Evolutionary conservation across 2,329 filamentous ascomycete genomes (phyloP).

Genomic region (Cladosporium sp.): DNA sequence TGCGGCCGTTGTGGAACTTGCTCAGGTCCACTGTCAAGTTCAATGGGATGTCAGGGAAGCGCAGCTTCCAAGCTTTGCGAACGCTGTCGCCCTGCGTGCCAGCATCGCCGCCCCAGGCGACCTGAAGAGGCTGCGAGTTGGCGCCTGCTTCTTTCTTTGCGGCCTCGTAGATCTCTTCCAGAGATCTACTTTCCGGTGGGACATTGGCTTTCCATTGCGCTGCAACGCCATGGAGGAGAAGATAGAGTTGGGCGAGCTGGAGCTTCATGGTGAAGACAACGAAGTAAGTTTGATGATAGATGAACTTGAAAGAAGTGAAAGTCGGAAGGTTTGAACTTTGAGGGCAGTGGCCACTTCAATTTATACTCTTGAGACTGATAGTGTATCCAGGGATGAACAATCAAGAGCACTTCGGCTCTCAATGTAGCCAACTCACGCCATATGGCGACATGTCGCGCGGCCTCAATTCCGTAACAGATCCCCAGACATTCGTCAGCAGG

Average conservation of each 20-base stretch:
- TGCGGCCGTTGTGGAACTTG: conserved; percentile 53
- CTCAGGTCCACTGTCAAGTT: conserved; percentile 58
- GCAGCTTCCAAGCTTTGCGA: conserved; percentile 47
- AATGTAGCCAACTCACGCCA: no score
- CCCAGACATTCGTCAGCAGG: not conserved
- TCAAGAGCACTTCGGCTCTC: no score
- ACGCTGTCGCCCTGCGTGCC: conserved; percentile 40
- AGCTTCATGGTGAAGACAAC: not conserved
- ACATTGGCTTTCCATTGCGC: conserved; percentile 14
- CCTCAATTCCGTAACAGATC: not conserved
- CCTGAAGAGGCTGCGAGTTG: conserved; percentile 37
- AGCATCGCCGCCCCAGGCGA: conserved; percentile 43
- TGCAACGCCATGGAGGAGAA: not conserved
- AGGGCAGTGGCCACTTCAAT: not conserved
- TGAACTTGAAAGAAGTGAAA: no score
- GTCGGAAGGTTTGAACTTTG: no score
- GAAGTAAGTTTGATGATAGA: not conserved
- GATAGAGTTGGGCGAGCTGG: not conserved
- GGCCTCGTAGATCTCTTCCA: conserved; percentile 54
- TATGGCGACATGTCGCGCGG: no score
- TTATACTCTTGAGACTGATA: not conserved
- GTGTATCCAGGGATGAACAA: no score
- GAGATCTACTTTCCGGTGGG: conserved; percentile 45
- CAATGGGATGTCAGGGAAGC: conserved; percentile 53
- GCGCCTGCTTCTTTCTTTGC: conserved; percentile 50